Conservation (phyloP, 176 grass and related monocot species). For the Eleusine indica region DNA sequence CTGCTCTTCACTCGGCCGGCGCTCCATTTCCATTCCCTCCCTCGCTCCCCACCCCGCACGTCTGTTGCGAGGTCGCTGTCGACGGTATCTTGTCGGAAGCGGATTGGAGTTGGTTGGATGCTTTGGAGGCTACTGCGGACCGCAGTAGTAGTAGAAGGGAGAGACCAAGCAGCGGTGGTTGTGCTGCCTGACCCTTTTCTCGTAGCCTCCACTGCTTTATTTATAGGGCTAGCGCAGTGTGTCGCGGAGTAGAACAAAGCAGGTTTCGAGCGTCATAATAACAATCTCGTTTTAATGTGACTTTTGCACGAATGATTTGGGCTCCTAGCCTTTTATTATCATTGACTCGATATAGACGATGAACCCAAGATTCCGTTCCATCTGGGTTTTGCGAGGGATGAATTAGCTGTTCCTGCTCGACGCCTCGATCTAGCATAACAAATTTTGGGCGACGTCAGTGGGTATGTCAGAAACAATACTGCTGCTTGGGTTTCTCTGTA, state of each 20-base stretch:
- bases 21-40: neutral
- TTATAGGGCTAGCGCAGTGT: neutral
- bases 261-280: neutral
- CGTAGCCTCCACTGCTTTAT: neutral
- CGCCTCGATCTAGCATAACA: neutral
- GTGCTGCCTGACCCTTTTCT: neutral
- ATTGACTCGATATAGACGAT: neutral
- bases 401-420: neutral
- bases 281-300: neutral
- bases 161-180: too few species aligned
- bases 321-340: neutral
- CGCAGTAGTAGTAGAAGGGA: too few species aligned
- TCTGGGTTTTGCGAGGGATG: neutral
- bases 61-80: neutral
- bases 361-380: neutral
- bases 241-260: too few species aligned
- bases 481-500: too few species aligned
- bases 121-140: slow-evolving; percentile 7
- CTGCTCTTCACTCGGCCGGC: neutral
- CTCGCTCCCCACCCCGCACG: neutral
- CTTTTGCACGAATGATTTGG: neutral
- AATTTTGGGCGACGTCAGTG: neutral
- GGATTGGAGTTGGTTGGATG: neutral
- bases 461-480: neutral
- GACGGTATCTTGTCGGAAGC: slow-evolving; percentile 15